Conservation (phyloP, 78 protist species). For the Anaeramoeba flamelloides region DNA sequence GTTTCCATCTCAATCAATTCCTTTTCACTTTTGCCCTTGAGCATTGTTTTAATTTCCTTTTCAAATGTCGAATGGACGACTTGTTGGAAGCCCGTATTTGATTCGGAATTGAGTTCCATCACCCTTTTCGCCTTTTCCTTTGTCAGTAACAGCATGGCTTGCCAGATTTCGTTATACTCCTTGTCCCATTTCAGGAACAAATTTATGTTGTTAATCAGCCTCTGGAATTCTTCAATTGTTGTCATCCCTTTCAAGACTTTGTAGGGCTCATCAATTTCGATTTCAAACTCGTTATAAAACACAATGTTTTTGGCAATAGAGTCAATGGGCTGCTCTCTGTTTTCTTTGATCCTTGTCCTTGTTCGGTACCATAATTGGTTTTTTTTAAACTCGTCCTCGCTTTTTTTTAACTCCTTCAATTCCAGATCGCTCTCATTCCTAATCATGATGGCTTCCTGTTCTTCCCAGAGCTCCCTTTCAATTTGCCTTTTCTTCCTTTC, state of each 20-base stretch:
- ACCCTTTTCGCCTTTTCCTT: too few relatives aligned
- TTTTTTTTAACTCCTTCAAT: conserved; percentile 29
- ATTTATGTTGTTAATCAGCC: too few relatives aligned
- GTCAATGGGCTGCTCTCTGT: conserved; percentile 62
- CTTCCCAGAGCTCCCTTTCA: conserved; percentile 42
- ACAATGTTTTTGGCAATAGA: conserved; percentile 18
- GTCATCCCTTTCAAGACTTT: conserved; percentile 11
- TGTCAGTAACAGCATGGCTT: too few relatives aligned
- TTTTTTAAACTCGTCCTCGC: conserved; percentile 60
- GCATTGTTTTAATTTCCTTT: too few relatives aligned
- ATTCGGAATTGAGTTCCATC: too few relatives aligned
- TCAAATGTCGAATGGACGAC: too few relatives aligned
- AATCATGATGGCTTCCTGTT: background rate
- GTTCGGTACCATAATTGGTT: conserved; percentile 40
- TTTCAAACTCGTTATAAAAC: background rate
- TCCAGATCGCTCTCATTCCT: conserved; percentile 22
- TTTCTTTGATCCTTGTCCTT: conserved; percentile 33
- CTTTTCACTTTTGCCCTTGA: too few relatives aligned
- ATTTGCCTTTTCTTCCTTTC: conserved; percentile 52
- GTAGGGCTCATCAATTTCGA: conserved; percentile 15
- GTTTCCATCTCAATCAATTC: too few relatives aligned
- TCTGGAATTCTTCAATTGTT: too few relatives aligned
- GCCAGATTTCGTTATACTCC: too few relatives aligned
- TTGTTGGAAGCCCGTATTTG: too few relatives aligned
- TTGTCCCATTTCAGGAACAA: too few relatives aligned